Percentiles rank a stretch among this genome's conserved stretches.
These are phyloP conservation scores for Puccinia horiana DNA, from an alignment of 1,284 basidiomycete genomes.

Conservation along the genomic window DNA sequence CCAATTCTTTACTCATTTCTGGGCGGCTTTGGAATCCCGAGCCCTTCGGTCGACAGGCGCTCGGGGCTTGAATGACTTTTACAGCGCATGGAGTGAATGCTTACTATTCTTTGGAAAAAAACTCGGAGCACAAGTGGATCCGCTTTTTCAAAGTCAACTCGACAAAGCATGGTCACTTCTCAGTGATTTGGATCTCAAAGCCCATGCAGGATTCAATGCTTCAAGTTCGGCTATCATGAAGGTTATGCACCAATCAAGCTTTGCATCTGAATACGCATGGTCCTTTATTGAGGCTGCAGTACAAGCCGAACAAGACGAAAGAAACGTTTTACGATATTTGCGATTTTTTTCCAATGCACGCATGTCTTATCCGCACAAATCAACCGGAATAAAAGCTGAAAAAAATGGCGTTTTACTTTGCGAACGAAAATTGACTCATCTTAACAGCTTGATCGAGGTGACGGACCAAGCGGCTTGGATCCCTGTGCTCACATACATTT, in stretches of 20 bases:
- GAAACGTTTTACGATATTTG: slow-evolving; percentile 21
- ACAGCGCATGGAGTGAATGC: slow-evolving; percentile 34
- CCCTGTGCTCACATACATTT: slow-evolving; percentile 18
- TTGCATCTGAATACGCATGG: slow-evolving; percentile 27
- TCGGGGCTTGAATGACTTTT: slow-evolving; percentile 25
- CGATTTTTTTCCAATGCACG: slow-evolving; percentile 35
- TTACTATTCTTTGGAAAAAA: slow-evolving; percentile 34
- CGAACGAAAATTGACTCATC: slow-evolving; percentile 11
- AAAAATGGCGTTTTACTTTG: slow-evolving; percentile 27
- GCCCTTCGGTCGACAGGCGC: slow-evolving; percentile 29
- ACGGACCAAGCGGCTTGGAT: slow-evolving; percentile 28
- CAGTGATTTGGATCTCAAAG: neutral
- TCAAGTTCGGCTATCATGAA: slow-evolving; percentile 22
- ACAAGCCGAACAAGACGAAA: neutral
- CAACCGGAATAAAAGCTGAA: neutral
- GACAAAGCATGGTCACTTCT: slow-evolving; percentile 10
- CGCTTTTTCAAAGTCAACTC: slow-evolving; percentile 16
- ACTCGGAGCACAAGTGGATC: neutral
- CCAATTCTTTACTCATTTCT: slow-evolving; percentile 39
- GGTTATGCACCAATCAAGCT: slow-evolving; percentile 30
- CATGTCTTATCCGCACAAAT: slow-evolving; percentile 18
- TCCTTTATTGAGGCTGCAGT: slow-evolving; percentile 23
- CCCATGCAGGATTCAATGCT: slow-evolving; percentile 7
- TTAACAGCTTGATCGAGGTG: neutral
- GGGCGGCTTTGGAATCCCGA: slow-evolving; percentile 31